A percentile compares a stretch with the other conserved stretches of the same genome.
Evolutionary conservation across 495 filamentous ascomycete genomes (phyloP).

Genomic region (Penicillium simplicissimum): DNA sequence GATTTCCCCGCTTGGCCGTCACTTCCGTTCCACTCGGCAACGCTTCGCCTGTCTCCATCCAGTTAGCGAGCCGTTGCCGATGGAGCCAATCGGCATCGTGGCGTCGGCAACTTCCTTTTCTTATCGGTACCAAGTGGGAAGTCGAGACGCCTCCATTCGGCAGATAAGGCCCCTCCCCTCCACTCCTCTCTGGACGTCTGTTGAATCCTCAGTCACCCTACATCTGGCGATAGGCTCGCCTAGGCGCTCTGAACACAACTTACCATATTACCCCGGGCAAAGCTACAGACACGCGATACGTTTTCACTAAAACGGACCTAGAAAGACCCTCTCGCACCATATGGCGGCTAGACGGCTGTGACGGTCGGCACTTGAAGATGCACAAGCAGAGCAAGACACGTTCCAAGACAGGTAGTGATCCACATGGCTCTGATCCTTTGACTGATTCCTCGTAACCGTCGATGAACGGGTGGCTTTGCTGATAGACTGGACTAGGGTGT

Average conservation of each 20-base stretch:
- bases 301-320: conserved; percentile 1
- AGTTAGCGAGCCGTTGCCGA: conserved; percentile 24
- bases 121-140: neutral
- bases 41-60: conserved; percentile 9
- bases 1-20: neutral
- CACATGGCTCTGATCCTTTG: conserved; percentile 6
- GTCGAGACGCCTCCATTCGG: conserved; percentile 14
- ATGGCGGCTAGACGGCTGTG: conserved; percentile 8
- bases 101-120: conserved; percentile 17
- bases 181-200: conserved; percentile 10
- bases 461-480: neutral
- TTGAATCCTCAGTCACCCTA: neutral
- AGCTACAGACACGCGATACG: neutral
- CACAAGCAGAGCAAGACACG: conserved; percentile 32
- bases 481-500: conserved; percentile 24
- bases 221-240: conserved; percentile 8
- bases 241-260: neutral
- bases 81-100: conserved; percentile 27
- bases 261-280: conserved; percentile 5
- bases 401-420: conserved; percentile 38
- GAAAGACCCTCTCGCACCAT: conserved; percentile 6
- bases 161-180: conserved; percentile 15
- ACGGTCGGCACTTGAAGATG: conserved; percentile 18
- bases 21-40: conserved; percentile 7
- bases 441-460: neutral